Evolutionary conservation across 192 early-diverging fungal genomes (phyloP).

Genomic region (Entomortierella beljakovae): DNA sequence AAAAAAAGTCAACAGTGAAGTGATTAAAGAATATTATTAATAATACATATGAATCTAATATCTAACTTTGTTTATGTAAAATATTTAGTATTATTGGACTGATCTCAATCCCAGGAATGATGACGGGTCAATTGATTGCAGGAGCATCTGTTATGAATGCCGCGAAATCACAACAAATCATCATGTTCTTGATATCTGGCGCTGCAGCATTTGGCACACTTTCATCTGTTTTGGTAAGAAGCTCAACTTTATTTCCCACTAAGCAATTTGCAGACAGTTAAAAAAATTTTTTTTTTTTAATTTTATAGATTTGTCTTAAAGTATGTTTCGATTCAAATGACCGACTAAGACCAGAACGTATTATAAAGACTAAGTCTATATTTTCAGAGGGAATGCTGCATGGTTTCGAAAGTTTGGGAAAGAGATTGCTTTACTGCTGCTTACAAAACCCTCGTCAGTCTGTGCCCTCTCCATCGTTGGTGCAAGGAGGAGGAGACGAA

Average conservation of each 20-base stretch:
- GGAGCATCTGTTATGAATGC: conserved; percentile 84
- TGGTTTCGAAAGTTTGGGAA: neutral
- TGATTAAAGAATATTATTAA: neutral
- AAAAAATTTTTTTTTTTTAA: neutral
- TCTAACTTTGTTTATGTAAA: neutral
- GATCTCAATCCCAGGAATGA: conserved; percentile 89
- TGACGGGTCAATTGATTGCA: conserved; percentile 91
- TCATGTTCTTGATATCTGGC: conserved; percentile 89
- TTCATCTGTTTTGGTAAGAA: conserved; percentile 58
- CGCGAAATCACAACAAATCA: conserved; percentile 85
- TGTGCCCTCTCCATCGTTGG: conserved; percentile 6
- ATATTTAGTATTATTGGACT: conserved; percentile 75
- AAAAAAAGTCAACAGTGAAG: too few species aligned
- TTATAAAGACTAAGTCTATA: neutral
- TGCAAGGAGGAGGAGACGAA: conserved; percentile 12
- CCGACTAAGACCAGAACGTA: neutral
- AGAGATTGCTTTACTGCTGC: conserved; percentile 47
- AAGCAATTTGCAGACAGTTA: neutral
- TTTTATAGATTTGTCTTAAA: conserved; percentile 39
- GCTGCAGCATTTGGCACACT: conserved; percentile 75
- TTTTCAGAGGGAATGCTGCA: neutral
- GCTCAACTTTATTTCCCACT: neutral
- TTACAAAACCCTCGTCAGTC: conserved; percentile 9
- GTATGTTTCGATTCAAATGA: conserved; percentile 46
- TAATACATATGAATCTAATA: neutral